Conservation (phyloP, 345 rosid genomes). For the Salix caprea region DNA sequence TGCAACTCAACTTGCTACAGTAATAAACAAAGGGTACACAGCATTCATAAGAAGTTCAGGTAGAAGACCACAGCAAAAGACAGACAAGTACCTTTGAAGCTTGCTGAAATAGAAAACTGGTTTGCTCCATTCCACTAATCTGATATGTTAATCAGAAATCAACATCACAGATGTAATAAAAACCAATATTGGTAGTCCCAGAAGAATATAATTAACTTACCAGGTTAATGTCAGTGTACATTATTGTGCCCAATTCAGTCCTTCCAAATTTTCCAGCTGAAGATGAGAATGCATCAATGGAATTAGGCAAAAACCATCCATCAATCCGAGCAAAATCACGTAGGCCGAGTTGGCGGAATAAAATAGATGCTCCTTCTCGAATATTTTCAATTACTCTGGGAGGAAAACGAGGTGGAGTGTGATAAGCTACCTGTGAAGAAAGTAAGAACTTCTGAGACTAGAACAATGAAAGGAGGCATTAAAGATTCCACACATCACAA, state of each 20-base stretch:
- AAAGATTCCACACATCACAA: not conserved
- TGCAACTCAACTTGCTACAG: not conserved
- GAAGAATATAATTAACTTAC: conserved; percentile 33
- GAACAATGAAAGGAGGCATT: conserved; percentile 11
- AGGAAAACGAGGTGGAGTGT: conserved; percentile 95
- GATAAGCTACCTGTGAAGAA: conserved; percentile 74
- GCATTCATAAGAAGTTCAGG: not conserved
- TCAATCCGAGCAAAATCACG: conserved; percentile 92
- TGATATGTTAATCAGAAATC: conserved; percentile 29
- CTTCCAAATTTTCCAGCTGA: conserved; percentile 42
- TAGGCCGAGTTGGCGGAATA: conserved; percentile 68
- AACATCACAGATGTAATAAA: not conserved
- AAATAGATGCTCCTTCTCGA: conserved; percentile 74
- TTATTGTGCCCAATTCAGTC: conserved; percentile 41
- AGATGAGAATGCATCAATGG: conserved; percentile 33
- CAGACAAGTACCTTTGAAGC: conserved; percentile 75
- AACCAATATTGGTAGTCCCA: not conserved
- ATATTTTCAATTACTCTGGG: conserved; percentile 59
- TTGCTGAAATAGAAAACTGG: conserved; percentile 94
- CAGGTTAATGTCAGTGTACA: conserved; percentile 89
- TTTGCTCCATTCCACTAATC: conserved; percentile 99
- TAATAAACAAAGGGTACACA: not conserved
- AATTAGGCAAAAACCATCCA: conserved; percentile 88
- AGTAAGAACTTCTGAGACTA: conserved; percentile 7
- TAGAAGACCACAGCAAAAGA: not conserved